These are phyloP conservation scores for Alloascoidea hylecoeti DNA, from an alignment of 805 yeast species.

Conservation along the genomic window DNA sequence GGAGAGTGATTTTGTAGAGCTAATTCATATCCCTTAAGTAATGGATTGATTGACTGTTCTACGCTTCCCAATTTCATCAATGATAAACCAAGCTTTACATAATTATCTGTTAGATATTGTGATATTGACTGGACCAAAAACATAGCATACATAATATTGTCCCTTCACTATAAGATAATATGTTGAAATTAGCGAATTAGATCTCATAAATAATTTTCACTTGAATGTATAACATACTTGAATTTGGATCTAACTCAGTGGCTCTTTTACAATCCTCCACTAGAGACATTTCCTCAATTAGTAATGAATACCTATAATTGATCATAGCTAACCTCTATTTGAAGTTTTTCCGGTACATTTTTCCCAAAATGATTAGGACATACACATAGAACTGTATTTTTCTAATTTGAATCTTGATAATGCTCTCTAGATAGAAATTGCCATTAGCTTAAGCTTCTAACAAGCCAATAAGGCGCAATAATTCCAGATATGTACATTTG, in stretches of 20 bases:
- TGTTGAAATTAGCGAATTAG: neutral
- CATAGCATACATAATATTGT: slow-evolving; percentile 9
- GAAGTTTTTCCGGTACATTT: too few relatives aligned
- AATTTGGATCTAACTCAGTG: slow-evolving; percentile 11
- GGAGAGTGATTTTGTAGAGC: slow-evolving; percentile 14
- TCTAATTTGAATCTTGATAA: slow-evolving; percentile 11
- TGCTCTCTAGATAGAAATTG: slow-evolving; percentile 9
- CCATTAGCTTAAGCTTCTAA: slow-evolving; percentile 1
- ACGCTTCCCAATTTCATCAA: slow-evolving; percentile 13
- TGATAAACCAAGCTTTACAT: slow-evolving; percentile 13
- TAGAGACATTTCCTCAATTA: too few relatives aligned
- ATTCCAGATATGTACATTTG: slow-evolving; percentile 1
- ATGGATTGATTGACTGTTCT: slow-evolving; percentile 12
- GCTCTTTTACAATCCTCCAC: slow-evolving; percentile 14
- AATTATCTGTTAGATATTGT: neutral
- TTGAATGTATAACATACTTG: slow-evolving; percentile 4
- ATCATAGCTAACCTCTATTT: too few relatives aligned
- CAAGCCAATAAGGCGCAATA: neutral
- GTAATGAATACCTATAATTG: too few relatives aligned
- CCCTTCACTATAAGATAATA: slow-evolving; percentile 10
- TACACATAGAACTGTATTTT: slow-evolving; percentile 10
- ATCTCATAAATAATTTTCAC: slow-evolving; percentile 2
- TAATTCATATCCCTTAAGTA: slow-evolving; percentile 13
- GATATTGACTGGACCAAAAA: slow-evolving; percentile 2
- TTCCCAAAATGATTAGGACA: slow-evolving; percentile 1